These are phyloP conservation scores for Colletotrichum lini DNA, from an alignment of 2,329 filamentous ascomycete genomes.

Conservation along the genomic window DNA sequence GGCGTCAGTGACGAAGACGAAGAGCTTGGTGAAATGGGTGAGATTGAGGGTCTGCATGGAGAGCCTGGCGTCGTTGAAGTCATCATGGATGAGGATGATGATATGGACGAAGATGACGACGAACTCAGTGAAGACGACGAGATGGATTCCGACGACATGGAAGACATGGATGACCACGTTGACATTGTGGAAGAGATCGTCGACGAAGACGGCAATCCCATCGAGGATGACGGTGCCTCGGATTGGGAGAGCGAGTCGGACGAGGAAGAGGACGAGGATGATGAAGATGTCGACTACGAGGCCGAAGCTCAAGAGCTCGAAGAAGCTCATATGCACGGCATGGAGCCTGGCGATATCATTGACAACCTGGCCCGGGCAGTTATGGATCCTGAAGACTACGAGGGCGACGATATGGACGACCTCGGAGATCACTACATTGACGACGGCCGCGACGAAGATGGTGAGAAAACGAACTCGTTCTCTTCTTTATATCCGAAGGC, in stretches of 20 bases:
- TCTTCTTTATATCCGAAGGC: not conserved
- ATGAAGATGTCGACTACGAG: conserved; percentile 69
- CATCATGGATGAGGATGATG: conserved; percentile 79
- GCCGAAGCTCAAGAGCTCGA: conserved; percentile 68
- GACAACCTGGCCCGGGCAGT: conserved; percentile 71
- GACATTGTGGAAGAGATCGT: conserved; percentile 68
- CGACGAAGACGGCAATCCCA: conserved; percentile 73
- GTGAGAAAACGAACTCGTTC: conserved; percentile 49
- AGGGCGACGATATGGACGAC: conserved; percentile 66
- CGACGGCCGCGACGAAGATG: conserved; percentile 73
- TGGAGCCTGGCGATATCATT: conserved; percentile 62
- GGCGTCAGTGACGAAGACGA: conserved; percentile 93
- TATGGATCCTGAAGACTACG: conserved; percentile 65
- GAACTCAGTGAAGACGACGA: conserved; percentile 68
- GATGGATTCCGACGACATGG: conserved; percentile 63
- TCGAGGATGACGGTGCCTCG: conserved; percentile 72
- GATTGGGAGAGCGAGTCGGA: conserved; percentile 74
- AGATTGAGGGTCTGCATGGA: conserved; percentile 81
- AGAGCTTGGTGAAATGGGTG: conserved; percentile 85
- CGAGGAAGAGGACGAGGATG: conserved; percentile 67
- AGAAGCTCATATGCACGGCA: conserved; percentile 61
- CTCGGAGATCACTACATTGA: conserved; percentile 68
- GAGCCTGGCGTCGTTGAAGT: conserved; percentile 78
- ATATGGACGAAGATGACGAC: conserved; percentile 75
- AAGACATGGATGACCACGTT: conserved; percentile 67